Base-by-base conservation (phyloP, 768 basidiomycete species). In the Plicaturopsis crispa region DNA sequence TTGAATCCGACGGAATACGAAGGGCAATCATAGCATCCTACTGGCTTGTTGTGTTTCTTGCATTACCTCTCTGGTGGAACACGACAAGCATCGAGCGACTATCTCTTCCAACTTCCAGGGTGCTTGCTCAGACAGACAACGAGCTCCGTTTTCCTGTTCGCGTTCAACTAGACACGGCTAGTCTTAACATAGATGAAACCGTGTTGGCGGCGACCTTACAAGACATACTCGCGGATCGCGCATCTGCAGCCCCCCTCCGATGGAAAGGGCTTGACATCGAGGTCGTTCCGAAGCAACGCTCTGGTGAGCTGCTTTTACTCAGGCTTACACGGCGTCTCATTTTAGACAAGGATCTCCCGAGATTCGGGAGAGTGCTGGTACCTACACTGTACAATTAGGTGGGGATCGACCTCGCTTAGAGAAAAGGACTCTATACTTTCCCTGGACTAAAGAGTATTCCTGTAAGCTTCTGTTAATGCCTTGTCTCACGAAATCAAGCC, bases 61-160 rank as follows among this genome's bases (percentile, higher is more conserved):
- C 82, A 1, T 42, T 93, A 14, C 96, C 96, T 3, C 70, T 89
- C 35, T 99, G 96, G 96, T 97, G 91, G 90, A 70, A 68, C 36
- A 81, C 85, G 19, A 98, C 96, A 4, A 86, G 85, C 46, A 94
- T 98, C 20, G 74, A 92, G 52, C 76, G 93, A 19, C 67, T 85
- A 12, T 65, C 81, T 0, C 64, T 96, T 10, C 89, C 93, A 1
- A 62, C 69, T 6, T 57, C 61, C 31, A 71, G 75, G 16, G 79
- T 92, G 23, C 56, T 57, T 28, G 65, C 69, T 5, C 69, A 80
- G 48, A 64, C 72, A 31, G 56, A 60, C 33, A 66, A 62, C 42
- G 54, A 60, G 26, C 62, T 76, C 16, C 46, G 49, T 13, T 49
- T 55, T 34, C 52, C 52, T 24, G 39, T 54, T 5, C 32, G 41